Evolutionary conservation across 495 filamentous ascomycete species (phyloP), one percentile per base, ranked within the genome.

Genomic region (Cudoniella acicularis): DNA sequence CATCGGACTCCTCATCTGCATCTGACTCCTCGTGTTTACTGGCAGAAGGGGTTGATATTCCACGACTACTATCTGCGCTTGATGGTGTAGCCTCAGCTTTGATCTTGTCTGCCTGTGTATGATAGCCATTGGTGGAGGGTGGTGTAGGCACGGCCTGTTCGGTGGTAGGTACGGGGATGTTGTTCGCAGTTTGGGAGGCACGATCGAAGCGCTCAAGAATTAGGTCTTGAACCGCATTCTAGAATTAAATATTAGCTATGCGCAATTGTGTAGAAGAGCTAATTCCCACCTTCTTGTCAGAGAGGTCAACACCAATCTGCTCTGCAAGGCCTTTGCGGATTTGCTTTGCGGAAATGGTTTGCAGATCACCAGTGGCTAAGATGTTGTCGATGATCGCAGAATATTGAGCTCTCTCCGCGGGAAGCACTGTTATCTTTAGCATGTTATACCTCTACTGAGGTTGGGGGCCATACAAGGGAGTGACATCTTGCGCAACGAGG

Each of bases 151-250:
- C 45, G 41, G 54, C 20, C n/a, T n/a, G n/a, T 56, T 70, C 62
- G 36, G 70, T 59, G 6, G 71, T 60, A 4, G 70, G 59, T 10
- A 75, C n/a, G 58, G 75, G 43, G n/a, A 46, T 46, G 17, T 46
- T 64, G 69, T 22, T 65, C 59, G 60, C 53, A 72, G 74, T 45
- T 48, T 79, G 75, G 30, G 83, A 83, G 66, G 88, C 83, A 60
- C 87, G 85, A 69, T 98, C 92, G 73, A 98, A 98, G 52, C 94
- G 89, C 59, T 85, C 82, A 75, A 91, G 87, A 54, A 98, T 98
- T 20, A 98, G 80, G 43, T 73, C 73, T 67, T 92, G 93, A 65
- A 98, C 87, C 11, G 80, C 82, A 73, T 83, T 77, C 93, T 98
- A 63, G 41, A 40, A 42, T 47, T 56, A 25, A 30, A 22, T 54